Evolutionary conservation across 495 filamentous ascomycete species (phyloP), one percentile per base, ranked within the genome.

Genomic region (Aspergillus haitiensis): DNA sequence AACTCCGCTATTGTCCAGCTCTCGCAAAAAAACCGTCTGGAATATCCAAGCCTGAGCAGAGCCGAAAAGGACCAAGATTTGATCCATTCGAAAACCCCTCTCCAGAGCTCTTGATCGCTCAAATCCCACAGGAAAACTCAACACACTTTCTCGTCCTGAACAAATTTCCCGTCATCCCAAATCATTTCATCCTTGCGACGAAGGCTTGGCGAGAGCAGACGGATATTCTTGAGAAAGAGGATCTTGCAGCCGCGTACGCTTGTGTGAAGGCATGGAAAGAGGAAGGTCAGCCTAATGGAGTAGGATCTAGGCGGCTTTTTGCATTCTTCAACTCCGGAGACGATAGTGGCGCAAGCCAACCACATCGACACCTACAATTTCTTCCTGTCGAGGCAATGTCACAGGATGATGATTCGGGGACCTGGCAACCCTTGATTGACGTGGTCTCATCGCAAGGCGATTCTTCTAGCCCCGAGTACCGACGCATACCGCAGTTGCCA

Each of bases 251-350:
- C 10, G 80, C 87, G 21, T 88, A 84, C 62, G 77, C 78, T 0
- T 91, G 88, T 66, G 70, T 95, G 31, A 73, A 80, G 48, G 81
- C 80, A 15, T 95, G 90, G 79, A 70, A 70, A 27, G 69, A 62
- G 4, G 62, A 67, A 45, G 15, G 56, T 46, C 52, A 61, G 27
- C 18, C 18, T 42, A 52, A 61, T 8, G 46, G 55, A 4, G 21
- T 44, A 15, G 52, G 78, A 40, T 1, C 55, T n/a, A 60, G 54
- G 40, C 63, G 70, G 50, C 72, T 95, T 1, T 93, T 87, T 65
- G 88, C 85, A 11, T 95, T 94, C 72, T 95, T 92, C 78, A 95
- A 95, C 65, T 90, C 86, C 32, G 91, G 91, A 9, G 72, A 81
- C 1, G 78, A 87, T 51, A 90, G 86, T n/a, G 91, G 91, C 0